Evolutionary conservation across 768 basidiomycete species (phyloP), one percentile per base, ranked within the genome.

Genomic region (Kwoniella sp.): DNA sequence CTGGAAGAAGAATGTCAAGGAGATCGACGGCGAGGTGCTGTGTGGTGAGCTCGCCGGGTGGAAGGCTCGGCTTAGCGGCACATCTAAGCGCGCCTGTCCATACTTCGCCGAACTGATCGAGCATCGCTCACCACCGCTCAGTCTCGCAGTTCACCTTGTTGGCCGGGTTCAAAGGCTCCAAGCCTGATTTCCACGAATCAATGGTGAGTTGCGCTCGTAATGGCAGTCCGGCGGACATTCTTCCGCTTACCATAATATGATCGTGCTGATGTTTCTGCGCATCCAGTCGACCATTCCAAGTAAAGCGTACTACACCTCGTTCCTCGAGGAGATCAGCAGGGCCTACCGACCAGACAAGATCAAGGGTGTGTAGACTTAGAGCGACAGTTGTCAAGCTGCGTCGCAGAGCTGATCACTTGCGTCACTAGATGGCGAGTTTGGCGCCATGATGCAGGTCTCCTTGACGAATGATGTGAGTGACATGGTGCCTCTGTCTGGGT

Each of bases 381-480:
- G n/a, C n/a, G 2, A 19, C 32, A 28, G 8, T 22, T 32, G 19
- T n/a, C 23, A 11, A 14, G 15, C 44, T 39, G 37, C 37, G 7
- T 17, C 17, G n/a, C n/a, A n/a, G n/a, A n/a, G 4, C 26, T 44
- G 27, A 28, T 44, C 11, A 6, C 9, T 6, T 15, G 1, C 11
- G 20, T 11, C 8, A 10, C 14, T 56, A 92, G 91, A 96, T 72
- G 91, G 91, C n/a, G 79, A 78, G 60, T 95, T 96, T 69, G 90
- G 90, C 27, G 91, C 90, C 4, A 93, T 93, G 91, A 96, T 96
- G 91, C 81, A 84, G 51, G 88, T 96, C 46, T 82, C 78, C 56
- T 74, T 93, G 50, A 85, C 81, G 19, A 96, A 96, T 70, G 91
- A 96, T 77, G 89, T 88, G 72, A 33, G 78, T 63, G 22, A 29